phyloP scores from a whole-genome alignment of 805 yeast species.

The Lachancea quebecensis region DNA sequence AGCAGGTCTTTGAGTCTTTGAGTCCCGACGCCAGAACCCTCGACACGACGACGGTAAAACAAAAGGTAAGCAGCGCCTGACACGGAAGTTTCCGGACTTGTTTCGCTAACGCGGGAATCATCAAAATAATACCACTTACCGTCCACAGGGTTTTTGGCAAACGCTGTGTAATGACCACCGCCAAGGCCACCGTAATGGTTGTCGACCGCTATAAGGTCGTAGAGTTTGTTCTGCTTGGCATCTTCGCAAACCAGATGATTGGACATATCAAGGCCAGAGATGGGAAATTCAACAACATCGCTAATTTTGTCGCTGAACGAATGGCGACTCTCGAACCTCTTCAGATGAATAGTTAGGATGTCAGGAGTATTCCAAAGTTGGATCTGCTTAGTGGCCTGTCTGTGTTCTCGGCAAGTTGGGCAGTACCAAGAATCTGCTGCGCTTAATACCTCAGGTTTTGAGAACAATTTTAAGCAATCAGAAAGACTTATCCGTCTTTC shows the following conservation, averaged over 20 bases:
- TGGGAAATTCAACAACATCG: constrained; percentile 79
- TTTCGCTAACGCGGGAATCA: constrained; percentile 66
- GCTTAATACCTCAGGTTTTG: constrained; percentile 77
- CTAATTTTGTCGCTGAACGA: constrained; percentile 87
- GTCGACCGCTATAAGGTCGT: constrained; percentile 88
- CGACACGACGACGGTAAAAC: constrained; percentile 58
- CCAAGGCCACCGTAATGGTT: constrained; percentile 95
- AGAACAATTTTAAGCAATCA: constrained; percentile 69
- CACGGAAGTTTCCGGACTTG: constrained; percentile 53
- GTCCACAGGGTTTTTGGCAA: constrained; percentile 71
- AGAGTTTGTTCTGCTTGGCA: constrained; percentile 36
- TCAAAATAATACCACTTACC: constrained; percentile 83
- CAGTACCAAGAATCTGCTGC: constrained; percentile 93
- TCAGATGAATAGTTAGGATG: constrained; percentile 79
- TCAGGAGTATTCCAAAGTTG: constrained; percentile 95
- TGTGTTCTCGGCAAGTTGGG: constrained; percentile 79
- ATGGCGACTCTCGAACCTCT: constrained; percentile 78
- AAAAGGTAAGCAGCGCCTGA: constrained; percentile 80
- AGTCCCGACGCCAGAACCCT: constrained; percentile 40
- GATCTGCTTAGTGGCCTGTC: constrained; percentile 84
- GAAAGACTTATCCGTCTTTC: constrained; percentile 42
- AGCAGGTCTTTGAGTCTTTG: constrained; percentile 37
- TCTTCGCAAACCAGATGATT: constrained; percentile 41
- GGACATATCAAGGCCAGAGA: constrained; percentile 68
- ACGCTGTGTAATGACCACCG: constrained; percentile 96